Evolutionary conservation across 768 basidiomycete genomes (phyloP), one percentile per base, ranked within the genome.

Genomic region (Tylopilus intermedius): DNA sequence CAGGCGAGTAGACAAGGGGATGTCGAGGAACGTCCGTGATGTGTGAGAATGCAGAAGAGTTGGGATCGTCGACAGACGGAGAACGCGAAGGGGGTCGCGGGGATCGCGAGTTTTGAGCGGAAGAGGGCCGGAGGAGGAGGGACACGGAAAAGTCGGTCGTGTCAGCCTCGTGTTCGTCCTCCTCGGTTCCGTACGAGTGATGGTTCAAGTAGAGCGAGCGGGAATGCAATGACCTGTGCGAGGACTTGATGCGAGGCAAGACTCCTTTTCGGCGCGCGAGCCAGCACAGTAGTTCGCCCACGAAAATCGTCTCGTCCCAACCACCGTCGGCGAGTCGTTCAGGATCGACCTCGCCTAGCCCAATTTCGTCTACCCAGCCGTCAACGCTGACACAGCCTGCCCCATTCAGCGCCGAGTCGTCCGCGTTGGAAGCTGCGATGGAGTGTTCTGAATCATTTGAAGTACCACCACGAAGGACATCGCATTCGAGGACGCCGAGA

Each of bases 201-300:
- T 56, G 54, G 43, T 52, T 56, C 4, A 49, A 58, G 21, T 64
- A 61, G 11, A 65, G 26, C 2, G 63, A 65, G 10, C 54, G 61
- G 2, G 29, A 22, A 13, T 40, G 61, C 4, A 52, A 47, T 3
- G 47, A 18, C 0, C 53, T 45, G 3, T 42, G 40, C 0, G 59
- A 47, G 0, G 57, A 52, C 13, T 11, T 59, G 15, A 51, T 47
- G 5, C 51, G 63, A 1, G 61, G 59, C 14, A 68, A 39, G 14
- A 74, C 62, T 1, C 79, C 77, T 38, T 64, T 67, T 51, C 71
- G 71, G 50, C 73, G 70, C 0, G 80, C 86, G 21, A 89, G 75
- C 84, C 84, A 86, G 62, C 85, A 86, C 10, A 90, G 72, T 3
- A 88, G 69, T 62, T 84, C 75, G 0, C 77, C 86, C 9, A 91